phyloP scores from a whole-genome alignment of 257 asterid genomes.

The Salvia miltiorrhiza region DNA sequence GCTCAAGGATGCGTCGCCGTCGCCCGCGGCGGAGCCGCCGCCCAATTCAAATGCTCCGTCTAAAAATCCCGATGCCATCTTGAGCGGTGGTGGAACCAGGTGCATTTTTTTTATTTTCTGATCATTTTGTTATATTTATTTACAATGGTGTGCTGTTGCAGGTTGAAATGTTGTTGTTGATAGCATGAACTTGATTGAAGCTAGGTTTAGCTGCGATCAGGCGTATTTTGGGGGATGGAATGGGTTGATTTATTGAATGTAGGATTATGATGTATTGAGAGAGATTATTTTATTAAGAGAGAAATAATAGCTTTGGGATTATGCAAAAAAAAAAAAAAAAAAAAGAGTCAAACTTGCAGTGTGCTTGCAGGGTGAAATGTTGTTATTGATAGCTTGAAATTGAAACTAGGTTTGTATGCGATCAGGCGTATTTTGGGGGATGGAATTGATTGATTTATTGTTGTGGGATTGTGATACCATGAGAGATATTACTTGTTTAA shows the following conservation, averaged over 20 bases:
- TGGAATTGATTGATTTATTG: not conserved
- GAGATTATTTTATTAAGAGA: too few species aligned
- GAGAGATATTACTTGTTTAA: not conserved
- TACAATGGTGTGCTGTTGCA: too few species aligned
- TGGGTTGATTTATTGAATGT: too few species aligned
- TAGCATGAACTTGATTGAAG: not conserved
- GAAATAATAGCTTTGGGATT: too few species aligned
- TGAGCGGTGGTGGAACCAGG: slow-evolving; percentile 72
- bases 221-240: too few species aligned
- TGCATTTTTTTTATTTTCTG: not conserved
- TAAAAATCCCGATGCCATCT: slow-evolving; percentile 40
- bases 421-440: not conserved
- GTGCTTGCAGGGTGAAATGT: too few species aligned
- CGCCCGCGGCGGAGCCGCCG: slow-evolving; percentile 9
- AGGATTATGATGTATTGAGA: too few species aligned
- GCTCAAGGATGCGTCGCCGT: slow-evolving; percentile 15
- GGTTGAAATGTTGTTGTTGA: not conserved
- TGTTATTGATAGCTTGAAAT: not conserved
- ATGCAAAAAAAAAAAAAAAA: too few species aligned
- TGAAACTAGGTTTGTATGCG: not conserved
- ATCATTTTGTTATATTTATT: too few species aligned
- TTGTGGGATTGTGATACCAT: not conserved
- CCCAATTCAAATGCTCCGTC: slow-evolving; percentile 29
- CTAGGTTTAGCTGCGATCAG: too few species aligned
- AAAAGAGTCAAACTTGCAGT: too few species aligned